Percentiles rank a stretch among this genome's conserved stretches.
phyloP scores from a whole-genome alignment of 2,329 filamentous ascomycete species.

The Fusarium hostae region DNA sequence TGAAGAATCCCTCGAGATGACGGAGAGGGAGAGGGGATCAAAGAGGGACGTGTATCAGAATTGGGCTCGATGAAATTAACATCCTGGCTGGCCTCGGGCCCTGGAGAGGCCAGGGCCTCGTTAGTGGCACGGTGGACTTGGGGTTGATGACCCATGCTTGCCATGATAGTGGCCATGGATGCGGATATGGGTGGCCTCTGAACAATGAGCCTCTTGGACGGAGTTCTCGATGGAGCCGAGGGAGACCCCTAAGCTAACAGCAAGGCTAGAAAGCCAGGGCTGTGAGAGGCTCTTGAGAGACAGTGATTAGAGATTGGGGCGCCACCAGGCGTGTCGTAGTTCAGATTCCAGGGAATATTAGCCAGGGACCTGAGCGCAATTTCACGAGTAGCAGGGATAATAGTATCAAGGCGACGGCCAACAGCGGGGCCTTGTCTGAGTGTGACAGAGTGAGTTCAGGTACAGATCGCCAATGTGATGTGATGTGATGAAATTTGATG shows the following conservation, averaged over 20 bases:
- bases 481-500: conserved; percentile 25
- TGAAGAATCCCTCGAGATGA: conserved; percentile 40
- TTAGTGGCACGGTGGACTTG: conserved; percentile 35
- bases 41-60: conserved; percentile 24
- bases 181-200: neutral
- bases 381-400: conserved; percentile 42
- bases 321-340: conserved; percentile 33
- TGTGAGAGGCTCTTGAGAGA: conserved; percentile 29
- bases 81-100: conserved; percentile 29
- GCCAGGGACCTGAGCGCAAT: conserved; percentile 39
- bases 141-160: conserved; percentile 33
- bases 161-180: conserved; percentile 20
- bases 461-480: conserved; percentile 10
- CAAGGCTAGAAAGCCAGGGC: conserved; percentile 12
- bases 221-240: conserved; percentile 19
- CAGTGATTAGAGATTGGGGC: conserved; percentile 30
- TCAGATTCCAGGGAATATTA: conserved; percentile 28
- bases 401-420: conserved; percentile 30
- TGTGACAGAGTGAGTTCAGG: conserved; percentile 2
- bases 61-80: conserved; percentile 30
- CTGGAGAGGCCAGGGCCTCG: conserved; percentile 20
- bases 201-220: neutral
- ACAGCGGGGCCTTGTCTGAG: conserved; percentile 38
- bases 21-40: conserved; percentile 32
- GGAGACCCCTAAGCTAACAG: conserved; percentile 17